Evolutionary conservation across 192 early-diverging fungal genomes (phyloP), one percentile per base, ranked within the genome.

Genomic region (Rhizophagus sp.): DNA sequence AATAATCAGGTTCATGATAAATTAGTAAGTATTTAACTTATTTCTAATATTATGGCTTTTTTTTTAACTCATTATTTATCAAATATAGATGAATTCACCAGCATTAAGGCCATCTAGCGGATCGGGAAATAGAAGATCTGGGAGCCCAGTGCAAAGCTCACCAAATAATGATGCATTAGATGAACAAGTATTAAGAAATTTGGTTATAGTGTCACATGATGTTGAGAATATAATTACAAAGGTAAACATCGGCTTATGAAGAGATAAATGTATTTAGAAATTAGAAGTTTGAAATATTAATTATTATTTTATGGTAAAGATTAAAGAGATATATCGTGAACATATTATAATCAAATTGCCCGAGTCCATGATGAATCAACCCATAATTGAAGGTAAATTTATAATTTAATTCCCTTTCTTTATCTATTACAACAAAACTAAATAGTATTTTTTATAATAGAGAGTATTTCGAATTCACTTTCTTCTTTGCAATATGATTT

Each of bases 261-360:
- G 22, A 13, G 4, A 47, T 39, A 71, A 17, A 30, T 12, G 10
- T 50, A 50, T 4, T 25, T 39, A 8, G 47, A 66, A 74, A 66
- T 9, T 66, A 41, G 39, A 8, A 41, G 7, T 41, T 36, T 3
- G 4, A 36, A 41, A 41, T 8, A 61, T 66, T 34, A 52, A 61
- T 39, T 8, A 77, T 22, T 34, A 2, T 9, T 19, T 24, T 36
- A 62, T 52, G 12, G 2, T 41, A 39, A 80, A 83, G 76, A 78
- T 85, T 12, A 79, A 84, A 17, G 73, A 75, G 27, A 73, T 81
- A 9, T 80, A 84, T 49, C 73, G 75, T 1, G 65, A 81, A 4
- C 44, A 81, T 11, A 91, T 91, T 66, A 73, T 83, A 47, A 82
- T 81, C 11, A 85, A 85, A 69, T 71, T 91, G 12, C 90, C 90